A percentile compares a stretch with the other conserved stretches of the same genome.
phyloP scores from a whole-genome alignment of 345 rosid genomes.

The Populus deltoides region DNA sequence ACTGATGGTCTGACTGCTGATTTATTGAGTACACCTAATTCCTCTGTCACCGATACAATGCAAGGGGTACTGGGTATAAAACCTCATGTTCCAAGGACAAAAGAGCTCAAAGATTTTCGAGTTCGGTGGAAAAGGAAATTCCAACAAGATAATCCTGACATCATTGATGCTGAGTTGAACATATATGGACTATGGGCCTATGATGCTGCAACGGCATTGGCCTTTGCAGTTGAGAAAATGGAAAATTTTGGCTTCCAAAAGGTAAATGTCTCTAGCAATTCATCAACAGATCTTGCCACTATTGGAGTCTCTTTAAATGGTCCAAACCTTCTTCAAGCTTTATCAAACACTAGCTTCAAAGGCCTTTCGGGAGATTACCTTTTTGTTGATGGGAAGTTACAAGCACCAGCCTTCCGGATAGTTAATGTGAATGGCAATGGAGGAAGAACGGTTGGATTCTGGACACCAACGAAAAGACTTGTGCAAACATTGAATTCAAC shows the following conservation, averaged over 20 bases:
- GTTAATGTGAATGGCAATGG: slow-evolving; percentile 30
- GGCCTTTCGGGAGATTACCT: slow-evolving; percentile 38
- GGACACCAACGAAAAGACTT: slow-evolving; percentile 26
- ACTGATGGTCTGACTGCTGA: slow-evolving; percentile 24
- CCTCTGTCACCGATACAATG: slow-evolving; percentile 22
- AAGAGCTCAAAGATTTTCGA: slow-evolving; percentile 18
- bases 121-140: slow-evolving; percentile 33
- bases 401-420: slow-evolving; percentile 27
- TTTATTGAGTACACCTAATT: slow-evolving; percentile 1
- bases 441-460: slow-evolving; percentile 33
- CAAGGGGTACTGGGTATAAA: slow-evolving; percentile 36
- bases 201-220: slow-evolving; percentile 41
- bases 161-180: slow-evolving; percentile 15
- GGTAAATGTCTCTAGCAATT: neutral
- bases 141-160: slow-evolving; percentile 18
- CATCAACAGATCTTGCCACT: neutral
- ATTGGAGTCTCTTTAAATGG: slow-evolving; percentile 25
- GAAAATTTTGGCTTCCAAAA: slow-evolving; percentile 1
- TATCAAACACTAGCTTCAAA: slow-evolving; percentile 22
- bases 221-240: slow-evolving; percentile 32
- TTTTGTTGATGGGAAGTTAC: slow-evolving; percentile 29
- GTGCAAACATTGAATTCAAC: neutral
- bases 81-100: slow-evolving; percentile 25
- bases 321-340: slow-evolving; percentile 10
- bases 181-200: slow-evolving; percentile 36